These are phyloP conservation scores for Mentha longifolia DNA, from an alignment of 257 asterid species.

Conservation along the genomic window DNA sequence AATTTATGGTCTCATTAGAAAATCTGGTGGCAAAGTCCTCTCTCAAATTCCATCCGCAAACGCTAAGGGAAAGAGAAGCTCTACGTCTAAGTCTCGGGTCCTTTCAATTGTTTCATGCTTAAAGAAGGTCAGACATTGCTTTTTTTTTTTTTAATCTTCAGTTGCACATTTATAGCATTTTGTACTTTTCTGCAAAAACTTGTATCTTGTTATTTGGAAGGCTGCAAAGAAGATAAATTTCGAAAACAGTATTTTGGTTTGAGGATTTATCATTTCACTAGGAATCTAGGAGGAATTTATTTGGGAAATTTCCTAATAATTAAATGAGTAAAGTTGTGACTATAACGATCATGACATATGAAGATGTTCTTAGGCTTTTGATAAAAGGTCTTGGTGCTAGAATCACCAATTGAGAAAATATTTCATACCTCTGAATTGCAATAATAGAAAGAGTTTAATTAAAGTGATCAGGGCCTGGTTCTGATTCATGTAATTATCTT, in stretches of 20 bases:
- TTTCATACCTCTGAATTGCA: not conserved
- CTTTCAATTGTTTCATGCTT: conserved; percentile 67
- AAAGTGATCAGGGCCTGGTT: not conserved
- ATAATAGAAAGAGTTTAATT: not conserved
- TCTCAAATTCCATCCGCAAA: conserved; percentile 62
- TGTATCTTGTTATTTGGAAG: conserved; percentile 9
- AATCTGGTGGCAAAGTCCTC: conserved; percentile 68
- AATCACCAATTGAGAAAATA: not conserved
- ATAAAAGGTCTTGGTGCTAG: not conserved
- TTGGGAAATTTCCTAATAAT: not conserved
- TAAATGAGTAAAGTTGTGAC: conserved; percentile 4
- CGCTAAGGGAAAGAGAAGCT: conserved; percentile 53
- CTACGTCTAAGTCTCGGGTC: conserved; percentile 43
- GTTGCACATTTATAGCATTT: no score
- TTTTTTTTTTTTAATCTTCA: not conserved
- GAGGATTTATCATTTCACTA: conserved; percentile 18
- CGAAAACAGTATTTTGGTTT: conserved; percentile 7
- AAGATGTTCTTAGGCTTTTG: conserved; percentile 16
- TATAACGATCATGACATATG: conserved; percentile 5
- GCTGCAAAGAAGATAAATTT: not conserved
- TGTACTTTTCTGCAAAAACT: conserved; percentile 15
- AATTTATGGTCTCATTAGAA: conserved; percentile 61
- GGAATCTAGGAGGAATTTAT: conserved; percentile 6
- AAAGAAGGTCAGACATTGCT: conserved; percentile 60
- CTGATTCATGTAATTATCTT: not conserved